phyloP scores from a whole-genome alignment of 2,329 filamentous ascomycete genomes.

The Colletotrichum sojae region DNA sequence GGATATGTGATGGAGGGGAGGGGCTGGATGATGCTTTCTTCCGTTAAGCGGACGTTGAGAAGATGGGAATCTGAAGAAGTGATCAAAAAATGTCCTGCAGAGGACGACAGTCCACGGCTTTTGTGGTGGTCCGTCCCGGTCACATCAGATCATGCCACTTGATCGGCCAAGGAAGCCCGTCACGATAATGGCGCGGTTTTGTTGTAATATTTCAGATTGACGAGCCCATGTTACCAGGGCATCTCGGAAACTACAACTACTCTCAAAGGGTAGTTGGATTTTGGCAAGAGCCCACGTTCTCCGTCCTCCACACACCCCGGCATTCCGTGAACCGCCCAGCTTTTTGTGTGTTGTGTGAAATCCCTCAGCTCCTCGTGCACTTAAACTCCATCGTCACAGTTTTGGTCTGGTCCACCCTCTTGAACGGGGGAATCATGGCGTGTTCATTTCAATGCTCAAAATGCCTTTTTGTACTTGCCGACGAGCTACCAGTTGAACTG shows the following conservation, averaged over 20 bases:
- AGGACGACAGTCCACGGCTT: background rate
- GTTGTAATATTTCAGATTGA: conserved; percentile 17
- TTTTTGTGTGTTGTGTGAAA: conserved; percentile 20
- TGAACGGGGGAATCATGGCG: conserved; percentile 38
- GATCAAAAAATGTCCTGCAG: background rate
- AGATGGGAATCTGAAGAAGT: background rate
- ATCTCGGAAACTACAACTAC: conserved; percentile 27
- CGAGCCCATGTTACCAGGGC: conserved; percentile 26
- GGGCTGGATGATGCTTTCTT: background rate
- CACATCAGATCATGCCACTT: conserved; percentile 29
- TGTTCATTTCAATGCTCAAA: conserved; percentile 60
- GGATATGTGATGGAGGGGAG: background rate
- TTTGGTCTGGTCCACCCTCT: conserved; percentile 20
- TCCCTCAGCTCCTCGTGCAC: conserved; percentile 28
- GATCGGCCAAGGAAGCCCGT: background rate
- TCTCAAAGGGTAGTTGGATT: conserved; percentile 15
- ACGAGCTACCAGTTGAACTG: conserved; percentile 63
- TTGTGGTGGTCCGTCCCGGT: background rate
- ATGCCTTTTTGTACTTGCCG: conserved; percentile 63
- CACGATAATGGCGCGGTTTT: conserved; percentile 5
- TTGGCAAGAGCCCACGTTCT: conserved; percentile 6
- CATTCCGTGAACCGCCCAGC: conserved; percentile 14
- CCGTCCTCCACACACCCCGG: conserved; percentile 14
- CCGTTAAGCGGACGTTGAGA: background rate
- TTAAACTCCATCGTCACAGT: conserved; percentile 35